These are phyloP conservation scores for Rubroboletus satanas DNA, from an alignment of 768 basidiomycete genomes.

Conservation along the genomic window DNA sequence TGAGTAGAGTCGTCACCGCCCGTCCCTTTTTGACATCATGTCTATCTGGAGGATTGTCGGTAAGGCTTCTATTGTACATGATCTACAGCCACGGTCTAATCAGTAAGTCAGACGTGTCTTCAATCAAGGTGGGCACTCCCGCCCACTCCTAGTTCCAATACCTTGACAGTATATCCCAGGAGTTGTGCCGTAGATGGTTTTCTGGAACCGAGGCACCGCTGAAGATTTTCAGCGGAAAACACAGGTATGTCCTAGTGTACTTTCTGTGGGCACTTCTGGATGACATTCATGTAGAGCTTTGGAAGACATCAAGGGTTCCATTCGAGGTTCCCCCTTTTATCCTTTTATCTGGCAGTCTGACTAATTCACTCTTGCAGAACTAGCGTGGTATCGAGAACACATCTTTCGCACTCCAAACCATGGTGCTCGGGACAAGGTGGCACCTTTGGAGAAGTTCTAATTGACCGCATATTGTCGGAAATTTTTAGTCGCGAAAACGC, in stretches of 20 bases:
- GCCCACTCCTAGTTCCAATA: not conserved
- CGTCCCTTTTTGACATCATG: not conserved
- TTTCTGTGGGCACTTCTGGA: not conserved
- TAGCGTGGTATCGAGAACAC: not conserved
- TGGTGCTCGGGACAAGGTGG: not conserved
- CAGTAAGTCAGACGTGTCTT: slow-evolving; percentile 65
- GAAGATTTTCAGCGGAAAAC: slow-evolving; percentile 38
- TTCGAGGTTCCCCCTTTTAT: slow-evolving; percentile 47
- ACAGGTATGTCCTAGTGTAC: slow-evolving; percentile 47
- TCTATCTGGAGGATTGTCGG: slow-evolving; percentile 57
- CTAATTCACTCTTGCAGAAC: not conserved
- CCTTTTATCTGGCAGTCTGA: not conserved
- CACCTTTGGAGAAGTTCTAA: no score
- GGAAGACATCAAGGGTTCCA: slow-evolving; percentile 76
- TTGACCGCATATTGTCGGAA: not conserved
- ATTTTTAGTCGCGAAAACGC: not conserved
- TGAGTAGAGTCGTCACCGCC: slow-evolving; percentile 21
- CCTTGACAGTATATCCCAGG: slow-evolving; percentile 39
- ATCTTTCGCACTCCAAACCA: not conserved
- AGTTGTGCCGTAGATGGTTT: slow-evolving; percentile 73
- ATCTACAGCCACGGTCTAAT: not conserved
- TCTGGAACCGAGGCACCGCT: slow-evolving; percentile 16
- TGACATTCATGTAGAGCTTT: slow-evolving; percentile 52
- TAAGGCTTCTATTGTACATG: slow-evolving; percentile 31
- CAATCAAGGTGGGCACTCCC: slow-evolving; percentile 57